These are phyloP conservation scores for Claviceps pusilla DNA, from an alignment of 2,329 filamentous ascomycete species.

Conservation along the genomic window DNA sequence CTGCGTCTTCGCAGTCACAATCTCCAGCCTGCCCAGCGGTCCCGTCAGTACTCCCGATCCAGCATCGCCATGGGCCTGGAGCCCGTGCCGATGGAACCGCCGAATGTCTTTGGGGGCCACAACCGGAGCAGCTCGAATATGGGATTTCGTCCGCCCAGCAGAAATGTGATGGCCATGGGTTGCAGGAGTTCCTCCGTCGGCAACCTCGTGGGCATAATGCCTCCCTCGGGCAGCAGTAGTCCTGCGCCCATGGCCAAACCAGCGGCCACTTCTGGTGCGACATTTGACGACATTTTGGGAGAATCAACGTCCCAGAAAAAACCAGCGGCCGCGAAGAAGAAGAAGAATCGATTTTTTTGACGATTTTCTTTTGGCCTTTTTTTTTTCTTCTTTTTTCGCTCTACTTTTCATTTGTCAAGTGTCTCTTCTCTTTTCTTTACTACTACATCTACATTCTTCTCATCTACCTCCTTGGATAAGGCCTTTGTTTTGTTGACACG, in stretches of 20 bases:
- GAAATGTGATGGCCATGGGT: constrained; percentile 12
- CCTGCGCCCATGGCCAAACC: constrained; percentile 9
- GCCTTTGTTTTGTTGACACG: too few species aligned
- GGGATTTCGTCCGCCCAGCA: constrained; percentile 19
- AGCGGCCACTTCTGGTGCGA: constrained; percentile 20
- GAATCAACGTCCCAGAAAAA: constrained; percentile 16
- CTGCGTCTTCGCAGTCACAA: constrained; percentile 25
- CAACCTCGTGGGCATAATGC: constrained; percentile 18
- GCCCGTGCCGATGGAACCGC: constrained; percentile 25
- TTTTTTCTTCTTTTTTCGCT: too few species aligned
- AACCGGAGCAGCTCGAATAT: constrained; percentile 21
- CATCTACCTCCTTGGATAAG: too few species aligned
- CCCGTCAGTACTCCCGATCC: constrained; percentile 23
- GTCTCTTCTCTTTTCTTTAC: too few species aligned
- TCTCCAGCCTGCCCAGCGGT: constrained; percentile 21
- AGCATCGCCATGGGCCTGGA: constrained; percentile 30
- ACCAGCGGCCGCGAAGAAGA: constrained; percentile 16
- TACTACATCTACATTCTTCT: too few species aligned
- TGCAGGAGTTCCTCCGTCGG: constrained; percentile 20
- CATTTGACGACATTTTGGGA: constrained; percentile 35
- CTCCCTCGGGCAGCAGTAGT: constrained; percentile 4
- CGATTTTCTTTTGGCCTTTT: too few species aligned
- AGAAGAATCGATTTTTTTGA: constrained; percentile 28
- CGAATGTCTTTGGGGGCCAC: constrained; percentile 13
- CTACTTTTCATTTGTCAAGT: too few species aligned